Percentiles rank a stretch among this genome's conserved stretches.
These are phyloP conservation scores for Lasiosphaeria hispida DNA, from an alignment of 495 filamentous ascomycete genomes.

Conservation along the genomic window DNA sequence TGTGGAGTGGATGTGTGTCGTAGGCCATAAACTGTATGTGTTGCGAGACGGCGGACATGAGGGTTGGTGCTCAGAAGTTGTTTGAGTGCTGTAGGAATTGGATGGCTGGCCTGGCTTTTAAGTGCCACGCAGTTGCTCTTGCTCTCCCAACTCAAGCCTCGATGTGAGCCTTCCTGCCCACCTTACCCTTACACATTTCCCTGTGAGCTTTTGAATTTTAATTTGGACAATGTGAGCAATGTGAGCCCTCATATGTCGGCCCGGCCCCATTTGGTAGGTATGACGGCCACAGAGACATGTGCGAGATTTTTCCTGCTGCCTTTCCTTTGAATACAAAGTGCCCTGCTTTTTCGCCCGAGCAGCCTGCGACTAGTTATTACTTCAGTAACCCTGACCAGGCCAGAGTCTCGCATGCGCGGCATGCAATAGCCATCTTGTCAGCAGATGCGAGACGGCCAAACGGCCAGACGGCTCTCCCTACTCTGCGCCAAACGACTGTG, in stretches of 20 bases:
- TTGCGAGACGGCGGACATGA: no score
- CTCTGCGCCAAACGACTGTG: no score
- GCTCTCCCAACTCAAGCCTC: no score
- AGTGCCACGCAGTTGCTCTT: no score
- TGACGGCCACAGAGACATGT: slow-evolving; percentile 11
- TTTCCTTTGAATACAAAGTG: slow-evolving; percentile 5
- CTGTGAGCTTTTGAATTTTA: neutral
- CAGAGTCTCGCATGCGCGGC: neutral
- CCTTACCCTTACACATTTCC: no score
- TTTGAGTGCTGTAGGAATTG: no score
- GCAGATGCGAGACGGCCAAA: neutral
- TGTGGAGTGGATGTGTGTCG: no score
- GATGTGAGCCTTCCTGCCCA: no score
- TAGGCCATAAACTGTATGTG: no score
- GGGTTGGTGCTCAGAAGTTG: no score
- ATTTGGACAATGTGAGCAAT: neutral
- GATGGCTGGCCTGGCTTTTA: no score
- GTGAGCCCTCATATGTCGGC: no score
- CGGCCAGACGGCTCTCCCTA: neutral
- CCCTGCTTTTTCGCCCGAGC: neutral
- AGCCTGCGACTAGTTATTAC: neutral
- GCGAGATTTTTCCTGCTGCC: neutral
- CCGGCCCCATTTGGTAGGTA: slow-evolving; percentile 8
- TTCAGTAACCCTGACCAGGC: neutral
- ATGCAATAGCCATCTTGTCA: slow-evolving; percentile 1